A percentile compares a stretch with the other conserved stretches of the same genome.
Evolutionary conservation across 2,329 filamentous ascomycete species (phyloP).

Genomic region (Talaromyces marneffei): DNA sequence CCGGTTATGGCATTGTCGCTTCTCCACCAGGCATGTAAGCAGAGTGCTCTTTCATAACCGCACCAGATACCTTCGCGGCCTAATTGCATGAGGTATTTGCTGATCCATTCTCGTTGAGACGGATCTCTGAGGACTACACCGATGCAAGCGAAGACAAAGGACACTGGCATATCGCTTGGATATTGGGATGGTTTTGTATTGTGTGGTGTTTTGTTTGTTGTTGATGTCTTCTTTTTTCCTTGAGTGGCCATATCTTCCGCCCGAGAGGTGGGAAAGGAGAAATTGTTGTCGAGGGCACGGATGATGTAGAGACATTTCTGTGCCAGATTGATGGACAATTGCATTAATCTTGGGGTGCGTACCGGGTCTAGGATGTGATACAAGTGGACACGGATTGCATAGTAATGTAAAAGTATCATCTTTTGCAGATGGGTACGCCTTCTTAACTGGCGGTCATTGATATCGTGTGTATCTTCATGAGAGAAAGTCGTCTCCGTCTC

Average conservation of each 20-base stretch:
- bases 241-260: background rate
- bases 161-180: constrained; percentile 2
- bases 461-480: background rate
- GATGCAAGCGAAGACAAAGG: background rate
- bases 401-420: background rate
- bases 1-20: background rate
- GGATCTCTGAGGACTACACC: background rate
- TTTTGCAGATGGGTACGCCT: background rate
- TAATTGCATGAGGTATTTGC: background rate
- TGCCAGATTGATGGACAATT: background rate
- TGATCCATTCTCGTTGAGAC: background rate
- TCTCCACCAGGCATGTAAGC: constrained; percentile 5
- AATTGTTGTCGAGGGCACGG: background rate
- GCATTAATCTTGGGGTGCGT: background rate
- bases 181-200: background rate
- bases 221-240: background rate
- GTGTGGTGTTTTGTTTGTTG: background rate
- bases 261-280: background rate
- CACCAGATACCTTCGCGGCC: constrained; percentile 6
- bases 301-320: constrained; percentile 2
- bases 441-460: background rate
- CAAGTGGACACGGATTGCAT: background rate
- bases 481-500: background rate
- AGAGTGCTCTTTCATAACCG: constrained; percentile 1
- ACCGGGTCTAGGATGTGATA: constrained; percentile 1